phyloP scores from a whole-genome alignment of 306 rosid species.

The Mimosa pudica region DNA sequence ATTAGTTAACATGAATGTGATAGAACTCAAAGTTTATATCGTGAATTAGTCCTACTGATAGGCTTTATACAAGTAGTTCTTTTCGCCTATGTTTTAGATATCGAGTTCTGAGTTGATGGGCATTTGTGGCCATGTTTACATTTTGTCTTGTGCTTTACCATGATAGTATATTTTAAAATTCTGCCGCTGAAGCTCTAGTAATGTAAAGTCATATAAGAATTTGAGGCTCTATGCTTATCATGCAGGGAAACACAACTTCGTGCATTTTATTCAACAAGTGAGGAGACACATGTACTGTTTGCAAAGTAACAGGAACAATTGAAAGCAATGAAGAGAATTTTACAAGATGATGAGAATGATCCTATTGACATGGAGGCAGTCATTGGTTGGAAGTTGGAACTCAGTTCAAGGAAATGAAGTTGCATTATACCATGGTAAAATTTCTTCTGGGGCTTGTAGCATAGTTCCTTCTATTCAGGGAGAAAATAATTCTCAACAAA shows the following conservation, averaged over 20 bases:
- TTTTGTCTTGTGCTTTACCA: slow-evolving; percentile 25
- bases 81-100: slow-evolving; percentile 18
- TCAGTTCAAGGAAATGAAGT: slow-evolving; percentile 45
- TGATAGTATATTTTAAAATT: slow-evolving; percentile 28
- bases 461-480: slow-evolving; percentile 76
- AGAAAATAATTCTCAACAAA: slow-evolving; percentile 67
- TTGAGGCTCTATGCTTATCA: slow-evolving; percentile 11
- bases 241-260: slow-evolving; percentile 91
- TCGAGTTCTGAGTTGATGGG: slow-evolving; percentile 16
- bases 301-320: slow-evolving; percentile 94
- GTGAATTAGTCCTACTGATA: slow-evolving; percentile 8
- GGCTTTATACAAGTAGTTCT: slow-evolving; percentile 19
- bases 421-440: slow-evolving; percentile 41
- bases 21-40: background rate
- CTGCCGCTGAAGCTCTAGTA: slow-evolving; percentile 35
- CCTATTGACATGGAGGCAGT: slow-evolving; percentile 65
- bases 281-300: slow-evolving; percentile 77
- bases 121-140: slow-evolving; percentile 22
- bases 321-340: slow-evolving; percentile 85
- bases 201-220: slow-evolving; percentile 8
- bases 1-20: background rate
- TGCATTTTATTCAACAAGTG: slow-evolving; percentile 93
- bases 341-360: slow-evolving; percentile 86
- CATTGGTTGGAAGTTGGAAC: slow-evolving; percentile 32
- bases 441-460: slow-evolving; percentile 63